A percentile compares a stretch with the other conserved stretches of the same genome.
Evolutionary conservation across 2,329 filamentous ascomycete genomes (phyloP).

Genomic region (Arthrobotrys iridis): DNA sequence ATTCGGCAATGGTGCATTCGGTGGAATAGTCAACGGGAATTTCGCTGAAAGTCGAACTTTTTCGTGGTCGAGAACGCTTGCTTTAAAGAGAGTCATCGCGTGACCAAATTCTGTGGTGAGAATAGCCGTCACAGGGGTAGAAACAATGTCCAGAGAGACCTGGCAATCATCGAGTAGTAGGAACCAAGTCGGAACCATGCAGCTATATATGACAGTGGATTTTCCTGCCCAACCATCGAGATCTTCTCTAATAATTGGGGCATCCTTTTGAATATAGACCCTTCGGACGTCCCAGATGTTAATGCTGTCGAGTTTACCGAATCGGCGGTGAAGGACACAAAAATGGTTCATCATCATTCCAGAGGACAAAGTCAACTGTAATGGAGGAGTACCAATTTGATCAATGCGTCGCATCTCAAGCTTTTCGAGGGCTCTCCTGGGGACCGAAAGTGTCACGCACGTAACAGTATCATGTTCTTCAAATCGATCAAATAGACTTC

Average conservation of each 20-base stretch:
- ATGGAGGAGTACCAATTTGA: constrained; percentile 41
- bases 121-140: not conserved
- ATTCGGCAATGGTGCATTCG: not conserved
- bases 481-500: too few relatives aligned
- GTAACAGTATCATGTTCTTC: not conserved
- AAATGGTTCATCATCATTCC: constrained; percentile 27
- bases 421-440: constrained; percentile 9
- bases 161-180: constrained; percentile 23
- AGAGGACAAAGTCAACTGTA: constrained; percentile 31
- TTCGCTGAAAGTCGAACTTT: constrained; percentile 16
- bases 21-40: not conserved
- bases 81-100: constrained; percentile 4
- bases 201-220: constrained; percentile 47
- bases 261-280: constrained; percentile 23
- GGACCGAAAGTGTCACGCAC: constrained; percentile 24
- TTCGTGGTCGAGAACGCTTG: not conserved
- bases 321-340: constrained; percentile 40
- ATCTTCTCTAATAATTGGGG: constrained; percentile 47
- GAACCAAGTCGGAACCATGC: constrained; percentile 54
- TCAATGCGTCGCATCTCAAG: constrained; percentile 23
- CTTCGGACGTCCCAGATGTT: not conserved
- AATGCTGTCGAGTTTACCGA: constrained; percentile 15
- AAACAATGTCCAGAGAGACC: constrained; percentile 10
- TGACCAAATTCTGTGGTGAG: not conserved
- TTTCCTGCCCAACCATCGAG: constrained; percentile 51